Evolutionary conservation across 805 yeast genomes (phyloP).

Genomic region (Spathaspora passalidarum): DNA sequence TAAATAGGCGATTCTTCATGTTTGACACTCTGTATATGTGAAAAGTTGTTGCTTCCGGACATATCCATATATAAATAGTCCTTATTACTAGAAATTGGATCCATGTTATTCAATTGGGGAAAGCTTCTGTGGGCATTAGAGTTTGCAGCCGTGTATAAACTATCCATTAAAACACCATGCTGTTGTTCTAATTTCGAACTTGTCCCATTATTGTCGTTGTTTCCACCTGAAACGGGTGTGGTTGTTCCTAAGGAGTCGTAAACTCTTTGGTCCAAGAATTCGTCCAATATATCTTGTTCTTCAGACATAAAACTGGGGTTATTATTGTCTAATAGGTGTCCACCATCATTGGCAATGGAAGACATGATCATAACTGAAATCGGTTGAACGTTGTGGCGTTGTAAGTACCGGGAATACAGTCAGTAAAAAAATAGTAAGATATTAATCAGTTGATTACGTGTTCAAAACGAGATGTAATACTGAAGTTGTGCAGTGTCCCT

Average conservation of each 20-base stretch:
- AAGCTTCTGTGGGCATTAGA: slow-evolving; percentile 1
- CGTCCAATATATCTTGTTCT: slow-evolving; percentile 53
- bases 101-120: not conserved
- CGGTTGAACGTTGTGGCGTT: not conserved
- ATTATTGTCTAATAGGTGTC: slow-evolving; percentile 1
- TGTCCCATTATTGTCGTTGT: not conserved
- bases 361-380: not conserved
- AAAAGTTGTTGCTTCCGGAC: not conserved
- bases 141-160: slow-evolving; percentile 10
- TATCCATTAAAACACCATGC: slow-evolving; percentile 14
- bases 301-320: not conserved
- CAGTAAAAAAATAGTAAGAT: too few species aligned
- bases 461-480: not conserved
- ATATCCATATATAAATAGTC: slow-evolving; percentile 22
- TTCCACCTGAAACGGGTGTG: slow-evolving; percentile 7
- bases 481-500: not conserved
- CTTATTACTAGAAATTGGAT: slow-evolving; percentile 6
- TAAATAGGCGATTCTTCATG: not conserved
- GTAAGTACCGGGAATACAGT: too few species aligned
- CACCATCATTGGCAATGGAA: not conserved
- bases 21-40: slow-evolving; percentile 7
- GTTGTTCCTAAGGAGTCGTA: slow-evolving; percentile 31
- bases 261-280: slow-evolving; percentile 52
- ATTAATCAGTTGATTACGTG: too few species aligned
- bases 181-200: slow-evolving; percentile 4